Conservation (phyloP, 2,329 filamentous ascomycete species). For the Pseudogymnoascus sp. region DNA sequence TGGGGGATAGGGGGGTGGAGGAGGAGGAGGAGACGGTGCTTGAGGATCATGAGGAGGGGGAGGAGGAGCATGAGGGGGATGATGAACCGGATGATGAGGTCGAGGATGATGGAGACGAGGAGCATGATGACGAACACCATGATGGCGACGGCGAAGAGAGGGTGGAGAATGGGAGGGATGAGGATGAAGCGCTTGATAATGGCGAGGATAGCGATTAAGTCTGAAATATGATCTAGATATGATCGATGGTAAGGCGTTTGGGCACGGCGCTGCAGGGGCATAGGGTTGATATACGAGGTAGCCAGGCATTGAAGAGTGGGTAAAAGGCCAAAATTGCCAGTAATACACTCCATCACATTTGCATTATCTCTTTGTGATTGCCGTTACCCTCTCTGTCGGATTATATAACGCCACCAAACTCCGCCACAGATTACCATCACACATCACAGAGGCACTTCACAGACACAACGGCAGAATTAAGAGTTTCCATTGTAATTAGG, state of each 20-base stretch:
- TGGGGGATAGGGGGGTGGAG: constrained; percentile 32
- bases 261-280: constrained; percentile 7
- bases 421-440: neutral
- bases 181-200: constrained; percentile 53
- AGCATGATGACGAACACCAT: constrained; percentile 44
- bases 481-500: constrained; percentile 7
- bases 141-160: constrained; percentile 39
- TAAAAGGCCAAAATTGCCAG: neutral
- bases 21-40: constrained; percentile 33
- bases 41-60: constrained; percentile 38
- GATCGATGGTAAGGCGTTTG: constrained; percentile 5
- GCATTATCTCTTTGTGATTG: neutral
- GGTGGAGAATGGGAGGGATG: constrained; percentile 37
- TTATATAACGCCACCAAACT: neutral
- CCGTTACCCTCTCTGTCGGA: neutral
- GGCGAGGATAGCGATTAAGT: constrained; percentile 51
- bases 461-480: neutral
- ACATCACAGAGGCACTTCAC: neutral
- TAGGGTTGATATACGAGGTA: constrained; percentile 1
- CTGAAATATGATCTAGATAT: neutral
- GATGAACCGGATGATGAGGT: constrained; percentile 45
- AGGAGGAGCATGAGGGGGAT: constrained; percentile 38
- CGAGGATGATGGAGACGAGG: constrained; percentile 47
- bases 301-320: neutral
- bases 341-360: constrained; percentile 3